Percentiles rank a stretch among this genome's conserved stretches.
phyloP scores from a whole-genome alignment of 2,329 filamentous ascomycete genomes.

The Chalaropsis ovoidea region DNA sequence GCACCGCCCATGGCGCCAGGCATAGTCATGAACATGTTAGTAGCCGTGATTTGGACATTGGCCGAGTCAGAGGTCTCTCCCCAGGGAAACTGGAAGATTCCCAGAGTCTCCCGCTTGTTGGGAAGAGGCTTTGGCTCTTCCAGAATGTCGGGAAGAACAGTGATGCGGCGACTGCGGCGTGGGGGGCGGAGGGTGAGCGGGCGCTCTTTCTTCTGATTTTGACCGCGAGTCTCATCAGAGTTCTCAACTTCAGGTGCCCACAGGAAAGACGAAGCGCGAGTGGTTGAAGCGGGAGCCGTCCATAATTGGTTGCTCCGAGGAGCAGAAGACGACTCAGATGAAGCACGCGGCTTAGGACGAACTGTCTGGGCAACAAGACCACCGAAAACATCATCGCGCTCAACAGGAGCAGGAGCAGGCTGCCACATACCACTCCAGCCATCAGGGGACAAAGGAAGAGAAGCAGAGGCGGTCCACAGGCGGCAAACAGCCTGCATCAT shows the following conservation, averaged over 20 bases:
- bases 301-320: constrained; percentile 36
- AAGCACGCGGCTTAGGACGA: constrained; percentile 32
- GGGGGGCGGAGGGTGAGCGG: constrained; percentile 45
- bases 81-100: constrained; percentile 58
- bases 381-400: constrained; percentile 19
- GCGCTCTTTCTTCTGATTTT: constrained; percentile 32
- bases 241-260: constrained; percentile 28
- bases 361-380: constrained; percentile 31
- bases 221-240: background rate
- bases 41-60: constrained; percentile 34
- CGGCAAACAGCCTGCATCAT: constrained; percentile 24
- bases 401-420: constrained; percentile 20
- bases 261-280: constrained; percentile 28
- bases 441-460: constrained; percentile 22
- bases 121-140: constrained; percentile 52
- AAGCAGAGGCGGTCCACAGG: constrained; percentile 24
- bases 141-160: constrained; percentile 51
- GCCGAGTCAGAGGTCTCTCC: constrained; percentile 52
- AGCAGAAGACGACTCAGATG: constrained; percentile 29
- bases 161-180: constrained; percentile 47
- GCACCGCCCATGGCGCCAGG: constrained; percentile 42
- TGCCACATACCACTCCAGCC: constrained; percentile 23
- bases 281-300: constrained; percentile 28
- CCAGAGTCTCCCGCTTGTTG: constrained; percentile 49
- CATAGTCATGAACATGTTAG: constrained; percentile 39